phyloP scores from a whole-genome alignment of 495 filamentous ascomycete genomes.

The Clohesyomyces aquaticus region DNA sequence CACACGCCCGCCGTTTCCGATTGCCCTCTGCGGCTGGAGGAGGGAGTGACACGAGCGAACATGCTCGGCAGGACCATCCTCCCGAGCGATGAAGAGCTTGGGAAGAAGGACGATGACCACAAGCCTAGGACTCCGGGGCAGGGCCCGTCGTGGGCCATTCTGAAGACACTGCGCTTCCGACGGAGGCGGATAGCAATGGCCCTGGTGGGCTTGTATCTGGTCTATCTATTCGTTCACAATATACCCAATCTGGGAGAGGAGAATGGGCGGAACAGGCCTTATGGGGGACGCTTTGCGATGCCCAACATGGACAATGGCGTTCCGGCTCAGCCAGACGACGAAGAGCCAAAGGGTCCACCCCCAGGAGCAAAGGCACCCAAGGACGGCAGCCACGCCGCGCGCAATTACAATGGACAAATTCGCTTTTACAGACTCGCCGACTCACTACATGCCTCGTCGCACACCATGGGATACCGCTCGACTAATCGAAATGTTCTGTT shows the following conservation, averaged over 20 bases:
- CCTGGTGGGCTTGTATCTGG: conserved; percentile 49
- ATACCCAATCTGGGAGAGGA: conserved; percentile 24
- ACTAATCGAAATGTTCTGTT: conserved; percentile 63
- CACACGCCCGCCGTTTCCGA: no score
- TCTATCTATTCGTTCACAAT: conserved; percentile 46
- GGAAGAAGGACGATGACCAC: conserved; percentile 70
- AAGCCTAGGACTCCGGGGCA: conserved; percentile 47
- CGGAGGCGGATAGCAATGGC: conserved; percentile 52
- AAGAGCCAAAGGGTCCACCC: conserved; percentile 41
- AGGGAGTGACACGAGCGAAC: conserved; percentile 29
- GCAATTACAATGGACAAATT: conserved; percentile 60
- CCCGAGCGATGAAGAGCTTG: conserved; percentile 66
- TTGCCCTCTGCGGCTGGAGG: conserved; percentile 36
- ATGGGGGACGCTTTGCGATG: background rate
- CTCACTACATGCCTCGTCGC: conserved; percentile 53
- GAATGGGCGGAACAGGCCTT: conserved; percentile 4
- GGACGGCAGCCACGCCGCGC: conserved; percentile 41
- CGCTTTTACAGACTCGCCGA: conserved; percentile 58
- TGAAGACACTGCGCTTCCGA: conserved; percentile 49
- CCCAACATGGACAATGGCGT: no score
- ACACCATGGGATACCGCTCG: conserved; percentile 40
- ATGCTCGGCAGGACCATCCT: conserved; percentile 52
- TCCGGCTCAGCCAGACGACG: background rate
- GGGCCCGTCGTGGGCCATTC: conserved; percentile 6
- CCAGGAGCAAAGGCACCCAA: conserved; percentile 26